phyloP scores from a whole-genome alignment of 345 rosid species.

The Rhodamnia argentea region DNA sequence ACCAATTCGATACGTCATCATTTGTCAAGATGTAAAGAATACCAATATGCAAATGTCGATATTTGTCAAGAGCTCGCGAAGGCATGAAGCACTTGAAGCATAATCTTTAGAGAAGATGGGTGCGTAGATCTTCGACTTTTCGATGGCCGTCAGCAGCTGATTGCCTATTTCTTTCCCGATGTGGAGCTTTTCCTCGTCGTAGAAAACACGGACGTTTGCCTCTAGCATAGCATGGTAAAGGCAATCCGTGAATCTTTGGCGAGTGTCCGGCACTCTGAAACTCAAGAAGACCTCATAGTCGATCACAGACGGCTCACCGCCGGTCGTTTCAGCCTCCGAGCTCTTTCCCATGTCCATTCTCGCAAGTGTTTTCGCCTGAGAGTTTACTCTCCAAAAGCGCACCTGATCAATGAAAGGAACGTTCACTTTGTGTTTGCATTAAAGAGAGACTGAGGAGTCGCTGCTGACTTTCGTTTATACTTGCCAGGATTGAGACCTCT shows the following conservation, averaged over 20 bases:
- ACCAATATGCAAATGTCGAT: no score
- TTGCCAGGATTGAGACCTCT: no score
- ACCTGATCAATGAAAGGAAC: not conserved
- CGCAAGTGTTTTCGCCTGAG: not conserved
- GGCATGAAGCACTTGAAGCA: no score
- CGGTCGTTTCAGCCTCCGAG: not conserved
- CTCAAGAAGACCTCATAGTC: not conserved
- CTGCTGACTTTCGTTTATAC: no score
- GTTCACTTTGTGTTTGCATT: not conserved
- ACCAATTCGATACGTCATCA: no score
- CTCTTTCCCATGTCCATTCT: not conserved
- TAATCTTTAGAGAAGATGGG: no score
- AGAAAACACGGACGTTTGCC: not conserved
- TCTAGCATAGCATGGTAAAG: not conserved
- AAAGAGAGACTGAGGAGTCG: no score
- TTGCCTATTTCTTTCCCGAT: not conserved
- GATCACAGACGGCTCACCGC: not conserved
- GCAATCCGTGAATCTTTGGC: not conserved
- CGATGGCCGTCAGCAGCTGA: no score
- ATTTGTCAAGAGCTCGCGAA: no score
- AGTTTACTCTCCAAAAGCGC: not conserved
- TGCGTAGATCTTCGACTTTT: no score
- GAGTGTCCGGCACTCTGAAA: slow-evolving; percentile 1
- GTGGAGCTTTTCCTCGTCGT: not conserved
- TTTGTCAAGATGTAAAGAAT: no score